Evolutionary conservation across 192 early-diverging fungal species (phyloP).

Genomic region (Backusella macrospora): DNA sequence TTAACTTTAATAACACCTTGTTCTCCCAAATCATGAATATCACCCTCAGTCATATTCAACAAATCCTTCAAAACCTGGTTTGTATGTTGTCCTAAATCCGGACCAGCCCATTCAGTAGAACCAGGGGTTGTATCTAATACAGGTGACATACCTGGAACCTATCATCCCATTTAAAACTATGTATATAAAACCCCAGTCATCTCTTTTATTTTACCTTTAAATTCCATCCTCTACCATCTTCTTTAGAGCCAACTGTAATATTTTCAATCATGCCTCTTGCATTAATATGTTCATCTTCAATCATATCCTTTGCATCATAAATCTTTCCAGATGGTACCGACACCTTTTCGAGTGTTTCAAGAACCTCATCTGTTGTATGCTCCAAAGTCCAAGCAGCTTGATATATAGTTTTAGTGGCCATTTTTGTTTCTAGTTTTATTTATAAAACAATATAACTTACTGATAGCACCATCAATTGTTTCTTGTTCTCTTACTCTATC

Average conservation of each 20-base stretch:
- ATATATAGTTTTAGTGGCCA: no score
- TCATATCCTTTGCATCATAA: slow-evolving; percentile 51
- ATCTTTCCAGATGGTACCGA: slow-evolving; percentile 53
- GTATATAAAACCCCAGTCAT: no score
- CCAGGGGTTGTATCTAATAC: slow-evolving; percentile 46
- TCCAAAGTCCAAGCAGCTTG: slow-evolving; percentile 44
- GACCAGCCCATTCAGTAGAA: slow-evolving; percentile 51
- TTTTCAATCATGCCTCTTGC: slow-evolving; percentile 49
- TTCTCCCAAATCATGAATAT: slow-evolving; percentile 38
- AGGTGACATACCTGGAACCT: slow-evolving; percentile 49
- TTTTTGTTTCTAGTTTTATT: no score
- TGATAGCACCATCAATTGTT: slow-evolving; percentile 46
- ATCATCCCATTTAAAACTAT: neutral
- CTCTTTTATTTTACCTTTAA: no score
- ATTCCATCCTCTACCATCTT: slow-evolving; percentile 43
- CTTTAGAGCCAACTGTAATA: slow-evolving; percentile 39
- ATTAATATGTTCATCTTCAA: slow-evolving; percentile 49
- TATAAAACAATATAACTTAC: slow-evolving; percentile 17
- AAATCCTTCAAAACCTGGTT: slow-evolving; percentile 35
- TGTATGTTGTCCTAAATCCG: slow-evolving; percentile 52
- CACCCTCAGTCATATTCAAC: slow-evolving; percentile 32
- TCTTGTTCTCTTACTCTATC: slow-evolving; percentile 46
- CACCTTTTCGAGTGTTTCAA: slow-evolving; percentile 40
- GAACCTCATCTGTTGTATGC: slow-evolving; percentile 37
- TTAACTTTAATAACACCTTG: slow-evolving; percentile 31